Conservation (phyloP, 371 early-diverging fungal species). For the Coemansia sp. region DNA sequence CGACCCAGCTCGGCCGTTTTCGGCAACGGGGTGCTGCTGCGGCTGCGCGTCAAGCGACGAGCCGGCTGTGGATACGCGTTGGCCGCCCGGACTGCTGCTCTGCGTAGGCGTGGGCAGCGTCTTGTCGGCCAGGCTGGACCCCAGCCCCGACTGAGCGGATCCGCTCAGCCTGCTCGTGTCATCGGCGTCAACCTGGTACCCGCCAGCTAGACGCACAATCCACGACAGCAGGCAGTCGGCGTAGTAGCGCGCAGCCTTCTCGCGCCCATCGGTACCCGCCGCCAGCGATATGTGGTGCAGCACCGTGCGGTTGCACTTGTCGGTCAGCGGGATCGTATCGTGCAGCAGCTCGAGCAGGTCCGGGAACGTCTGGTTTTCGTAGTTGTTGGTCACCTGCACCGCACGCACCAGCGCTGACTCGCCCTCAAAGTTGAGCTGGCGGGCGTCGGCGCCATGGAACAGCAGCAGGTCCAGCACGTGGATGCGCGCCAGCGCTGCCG, state of each 20-base stretch:
- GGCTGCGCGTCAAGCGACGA: background rate
- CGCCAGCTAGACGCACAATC: constrained; percentile 52
- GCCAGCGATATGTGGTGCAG: constrained; percentile 90
- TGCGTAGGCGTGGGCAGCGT: constrained; percentile 32
- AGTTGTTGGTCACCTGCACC: constrained; percentile 85
- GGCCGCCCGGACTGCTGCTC: constrained; percentile 28
- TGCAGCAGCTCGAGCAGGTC: constrained; percentile 72
- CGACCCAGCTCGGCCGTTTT: background rate
- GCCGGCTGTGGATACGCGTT: background rate
- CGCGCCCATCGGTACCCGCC: constrained; percentile 71
- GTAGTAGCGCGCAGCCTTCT: constrained; percentile 80
- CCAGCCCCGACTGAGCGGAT: background rate
- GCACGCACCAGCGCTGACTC: constrained; percentile 91
- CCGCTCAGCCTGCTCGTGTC: background rate
- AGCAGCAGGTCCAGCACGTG: constrained; percentile 73
- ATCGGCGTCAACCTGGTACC: constrained; percentile 42
- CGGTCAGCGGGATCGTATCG: constrained; percentile 73
- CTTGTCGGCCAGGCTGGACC: background rate
- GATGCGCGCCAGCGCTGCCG: constrained; percentile 85
- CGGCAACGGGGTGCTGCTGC: background rate
- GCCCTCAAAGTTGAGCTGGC: constrained; percentile 74
- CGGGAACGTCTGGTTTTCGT: constrained; percentile 79
- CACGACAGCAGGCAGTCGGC: constrained; percentile 78
- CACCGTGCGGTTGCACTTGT: constrained; percentile 81
- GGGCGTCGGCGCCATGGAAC: constrained; percentile 71